Base-by-base conservation (phyloP, 306 rosid genomes). In the Prosopis cineraria region DNA sequence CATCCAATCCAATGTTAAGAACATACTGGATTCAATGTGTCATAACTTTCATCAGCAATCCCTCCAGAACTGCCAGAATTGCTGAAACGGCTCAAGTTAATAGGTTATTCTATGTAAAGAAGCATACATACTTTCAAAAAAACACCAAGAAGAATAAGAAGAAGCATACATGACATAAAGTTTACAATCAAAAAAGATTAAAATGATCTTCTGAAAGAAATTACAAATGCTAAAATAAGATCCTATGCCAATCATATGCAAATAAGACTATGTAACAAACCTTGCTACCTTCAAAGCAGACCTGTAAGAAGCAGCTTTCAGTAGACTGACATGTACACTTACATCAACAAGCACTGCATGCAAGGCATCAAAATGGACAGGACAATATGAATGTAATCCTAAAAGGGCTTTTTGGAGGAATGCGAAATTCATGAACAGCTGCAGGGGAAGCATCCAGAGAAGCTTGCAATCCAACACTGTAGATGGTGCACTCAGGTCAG, bases 361-460 rank as follows among this genome's bases (percentile, higher is more conserved):
- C 37, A 83, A 87, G 34, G 87, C 85, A 81, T 89, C 93, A 79
- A 89, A 89, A 87, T 87, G 89, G 34, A 89, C 88, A 36, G 93
- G 93, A 71, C 86, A 87, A 63, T 87, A 89, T 34, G 93, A 81
- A 87, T 89, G 93, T 64, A 89, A 74, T 77, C 93, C 93, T 76
- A 79, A 24, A 66, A 89, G 89, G 71, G 91, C 88, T 81, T 87
- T 87, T 89, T n/a, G 93, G 88, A 37, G 91, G 93, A 72, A 89
- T 87, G 6, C 91, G 79, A 69, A 84, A 89, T 80, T 87, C 93
- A 81, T 89, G 93, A 55, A 87, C 84, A 52, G 91, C 87, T 10
- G 84, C 87, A 78, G 93, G 65, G 80, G 72, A 82, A 67, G 82
- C 83, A 84, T 81, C 87, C 66, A 85, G 69, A 62, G 87, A 84